Evolutionary conservation across 768 basidiomycete species (phyloP), one percentile per base, ranked within the genome.

Genomic region (Brasilioporus rufonigricans): DNA sequence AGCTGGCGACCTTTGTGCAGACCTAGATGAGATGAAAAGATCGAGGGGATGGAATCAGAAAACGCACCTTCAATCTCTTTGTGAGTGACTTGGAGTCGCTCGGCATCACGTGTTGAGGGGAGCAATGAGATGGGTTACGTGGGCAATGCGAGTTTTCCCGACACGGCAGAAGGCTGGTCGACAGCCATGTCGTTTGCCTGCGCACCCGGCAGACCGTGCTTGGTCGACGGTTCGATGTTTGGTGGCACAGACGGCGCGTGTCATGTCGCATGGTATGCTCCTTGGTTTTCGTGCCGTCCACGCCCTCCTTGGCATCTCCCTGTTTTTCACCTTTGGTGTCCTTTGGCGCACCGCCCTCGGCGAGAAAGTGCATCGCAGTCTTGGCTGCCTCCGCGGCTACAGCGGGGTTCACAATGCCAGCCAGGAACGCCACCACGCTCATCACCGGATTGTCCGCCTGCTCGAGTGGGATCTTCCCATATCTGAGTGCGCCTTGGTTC

Each of bases 391-490:
- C 93, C 0, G 93, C 90, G 4, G 95, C 96, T 5, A 97, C 89
- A 0, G 87, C 86, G 0, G 93, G 93, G 11, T 85, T 85, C 8
- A 98, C 89, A 11, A 95, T 93, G 7, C 92, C 90, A 9, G 97
- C 93, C 21, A 99, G 78, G 76, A 98, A 98, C 2, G 97, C 93
- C 19, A 98, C 95, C 23, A 98, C 97, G 69, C 91, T 93, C 93
- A 99, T 93, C 18, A 99, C 93, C 0, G 97, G 97, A 66, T 98
- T 98, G 65, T 99, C 97, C 5, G 91, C 85, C 68, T 93, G 91
- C 62, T 93, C 89, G 67, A 98, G 97, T 0, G 96, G 96, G 50
- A 97, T 79, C 16, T 88, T 74, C 0, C 86, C 84, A 50, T 86
- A 93, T 52, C 87, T 74, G 41, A 95, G 73, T 1, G 87, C 77